Conservation (phyloP, 805 yeast genomes). For the Sugiyamaella boreocaroliniensis region DNA sequence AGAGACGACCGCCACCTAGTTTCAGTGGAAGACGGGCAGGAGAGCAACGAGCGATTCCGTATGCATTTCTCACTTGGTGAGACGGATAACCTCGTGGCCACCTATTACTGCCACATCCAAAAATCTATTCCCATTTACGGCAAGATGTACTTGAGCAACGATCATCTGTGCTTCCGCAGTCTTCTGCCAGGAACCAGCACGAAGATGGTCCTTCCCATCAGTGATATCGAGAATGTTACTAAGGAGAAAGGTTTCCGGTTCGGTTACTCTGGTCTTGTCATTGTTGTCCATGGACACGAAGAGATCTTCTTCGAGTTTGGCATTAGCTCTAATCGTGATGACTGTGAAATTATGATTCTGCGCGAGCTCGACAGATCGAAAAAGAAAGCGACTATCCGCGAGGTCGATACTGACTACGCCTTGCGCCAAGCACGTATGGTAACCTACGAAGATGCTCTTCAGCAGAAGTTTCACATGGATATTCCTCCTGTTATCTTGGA, state of each 20-base stretch:
- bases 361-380: slow-evolving; percentile 40
- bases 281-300: slow-evolving; percentile 68
- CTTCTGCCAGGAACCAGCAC: slow-evolving; percentile 71
- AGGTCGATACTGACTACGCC: slow-evolving; percentile 9
- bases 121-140: slow-evolving; percentile 78
- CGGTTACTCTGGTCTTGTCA: slow-evolving; percentile 60
- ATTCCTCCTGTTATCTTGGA: slow-evolving; percentile 16
- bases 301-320: slow-evolving; percentile 69
- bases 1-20: slow-evolving; percentile 45
- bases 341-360: slow-evolving; percentile 49
- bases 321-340: slow-evolving; percentile 45
- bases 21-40: slow-evolving; percentile 37
- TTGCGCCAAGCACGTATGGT: slow-evolving; percentile 53
- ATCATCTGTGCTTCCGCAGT: slow-evolving; percentile 72
- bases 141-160: slow-evolving; percentile 64
- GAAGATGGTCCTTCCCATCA: slow-evolving; percentile 73
- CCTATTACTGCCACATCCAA: slow-evolving; percentile 64
- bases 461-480: slow-evolving; percentile 9
- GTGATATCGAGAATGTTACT: slow-evolving; percentile 62
- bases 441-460: slow-evolving; percentile 59
- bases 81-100: slow-evolving; percentile 48
- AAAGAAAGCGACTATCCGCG: slow-evolving; percentile 2
- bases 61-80: slow-evolving; percentile 58
- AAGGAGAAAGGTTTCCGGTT: slow-evolving; percentile 64
- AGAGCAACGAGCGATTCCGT: slow-evolving; percentile 53